phyloP scores from a whole-genome alignment of 2,329 filamentous ascomycete genomes.

The Cladophialophora yegresii region DNA sequence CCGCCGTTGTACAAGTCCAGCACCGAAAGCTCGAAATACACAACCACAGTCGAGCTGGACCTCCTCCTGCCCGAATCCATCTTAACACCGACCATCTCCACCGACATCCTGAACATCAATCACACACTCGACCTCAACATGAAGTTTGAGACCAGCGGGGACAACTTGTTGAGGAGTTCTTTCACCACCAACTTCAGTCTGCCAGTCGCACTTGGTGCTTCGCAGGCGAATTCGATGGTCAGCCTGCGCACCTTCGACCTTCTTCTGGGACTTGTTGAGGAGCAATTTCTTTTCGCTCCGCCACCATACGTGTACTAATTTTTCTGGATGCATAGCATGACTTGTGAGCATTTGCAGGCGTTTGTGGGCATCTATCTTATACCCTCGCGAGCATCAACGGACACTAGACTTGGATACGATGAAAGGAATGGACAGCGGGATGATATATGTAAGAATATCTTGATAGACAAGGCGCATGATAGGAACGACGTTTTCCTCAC shows the following conservation, averaged over 20 bases:
- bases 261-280: constrained; percentile 24
- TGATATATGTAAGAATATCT: background rate
- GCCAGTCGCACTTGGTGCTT: constrained; percentile 21
- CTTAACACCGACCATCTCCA: constrained; percentile 26
- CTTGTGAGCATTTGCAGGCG: background rate
- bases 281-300: constrained; percentile 22
- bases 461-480: background rate
- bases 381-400: background rate
- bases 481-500: background rate
- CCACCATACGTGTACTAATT: constrained; percentile 29
- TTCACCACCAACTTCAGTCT: constrained; percentile 24
- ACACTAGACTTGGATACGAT: background rate
- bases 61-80: constrained; percentile 31
- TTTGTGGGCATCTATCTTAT: background rate
- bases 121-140: constrained; percentile 28
- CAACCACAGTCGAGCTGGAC: constrained; percentile 27
- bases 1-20: constrained; percentile 26
- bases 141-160: constrained; percentile 19
- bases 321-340: background rate
- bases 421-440: background rate
- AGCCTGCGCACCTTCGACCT: constrained; percentile 20
- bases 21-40: constrained; percentile 18
- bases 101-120: constrained; percentile 23
- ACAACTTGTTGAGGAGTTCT: constrained; percentile 9
- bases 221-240: constrained; percentile 15